Conservation (phyloP, 2,329 filamentous ascomycete genomes). For the Aspergillus fischeri region DNA sequence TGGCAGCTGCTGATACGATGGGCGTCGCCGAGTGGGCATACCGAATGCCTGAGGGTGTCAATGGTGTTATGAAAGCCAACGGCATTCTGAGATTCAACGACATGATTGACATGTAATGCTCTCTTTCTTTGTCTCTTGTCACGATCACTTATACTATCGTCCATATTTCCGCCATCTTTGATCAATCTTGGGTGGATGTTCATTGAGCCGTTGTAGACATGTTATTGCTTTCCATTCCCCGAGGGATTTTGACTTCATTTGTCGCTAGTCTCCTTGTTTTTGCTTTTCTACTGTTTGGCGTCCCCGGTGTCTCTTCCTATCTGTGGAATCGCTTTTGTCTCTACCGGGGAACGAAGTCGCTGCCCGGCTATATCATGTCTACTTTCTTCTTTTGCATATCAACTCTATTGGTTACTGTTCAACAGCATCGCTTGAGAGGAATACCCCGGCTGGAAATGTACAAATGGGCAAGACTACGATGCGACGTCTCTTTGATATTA, state of each 20-base stretch:
- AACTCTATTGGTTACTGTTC: conserved; percentile 3
- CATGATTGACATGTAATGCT: conserved; percentile 66
- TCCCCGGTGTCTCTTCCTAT: not conserved
- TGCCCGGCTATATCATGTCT: not conserved
- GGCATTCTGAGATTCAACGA: conserved; percentile 92
- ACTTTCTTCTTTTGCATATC: conserved; percentile 3
- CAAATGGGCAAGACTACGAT: conserved; percentile 20
- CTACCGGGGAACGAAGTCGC: not conserved
- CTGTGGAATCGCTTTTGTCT: not conserved
- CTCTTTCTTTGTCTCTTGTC: not conserved
- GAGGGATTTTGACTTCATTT: not conserved
- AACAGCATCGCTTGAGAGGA: not conserved
- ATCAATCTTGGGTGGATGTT: not conserved
- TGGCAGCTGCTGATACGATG: conserved; percentile 22
- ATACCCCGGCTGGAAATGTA: conserved; percentile 8
- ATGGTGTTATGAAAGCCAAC: conserved; percentile 79
- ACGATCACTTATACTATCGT: not conserved
- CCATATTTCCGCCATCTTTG: not conserved
- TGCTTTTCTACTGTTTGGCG: not conserved
- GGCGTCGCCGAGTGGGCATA: conserved; percentile 38
- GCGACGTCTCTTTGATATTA: conserved; percentile 16
- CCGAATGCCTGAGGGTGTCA: conserved; percentile 72
- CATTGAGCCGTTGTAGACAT: not conserved
- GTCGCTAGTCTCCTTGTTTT: not conserved
- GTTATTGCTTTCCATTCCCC: not conserved